Base-by-base conservation (phyloP, 306 rosid genomes). In the Pyrus betulifolia region DNA sequence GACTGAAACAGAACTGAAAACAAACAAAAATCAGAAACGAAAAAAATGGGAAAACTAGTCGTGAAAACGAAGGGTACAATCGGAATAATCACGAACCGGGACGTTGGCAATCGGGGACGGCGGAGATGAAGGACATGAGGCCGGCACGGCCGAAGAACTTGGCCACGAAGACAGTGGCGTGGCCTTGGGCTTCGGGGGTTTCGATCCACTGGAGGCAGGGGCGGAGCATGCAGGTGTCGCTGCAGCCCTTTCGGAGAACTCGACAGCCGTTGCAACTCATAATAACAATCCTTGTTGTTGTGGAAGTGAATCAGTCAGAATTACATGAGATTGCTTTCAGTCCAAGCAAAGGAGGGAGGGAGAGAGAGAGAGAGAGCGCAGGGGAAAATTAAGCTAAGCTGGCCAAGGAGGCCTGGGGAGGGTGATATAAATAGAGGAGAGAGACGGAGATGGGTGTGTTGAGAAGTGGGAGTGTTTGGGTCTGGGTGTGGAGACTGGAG, bases 261-360 rank as follows among this genome's bases (percentile, higher is more conserved):
- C 97, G 86, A 86, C 98, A 95, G 1, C 98, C 98, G 90, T 95
- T 92, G 92, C 98, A 95, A 71, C 98, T 95, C 98, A 95, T 94
- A 4, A 75, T 62, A 57, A 21, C 3, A 22, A 57, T n/a, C 62
- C 5, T 57, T n/a, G 5, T 57, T 21, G 14, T 60, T 60, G 66
- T 4, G 35, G 21, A 4, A 10, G 7, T 65, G 71, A 11, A 35
- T 1, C 40, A 3, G 69, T 25, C 30, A 3, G 21, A 62, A 61
- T 84, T 75, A 80, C 88, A 83, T 83, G 84, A 27, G 64, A 35
- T 82, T 45, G 45, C 87, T 75, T 83, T 58, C 59, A 54, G 51
- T 6, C 33, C 88, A 83, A 81, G 84, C 68, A 80, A 69, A 67
- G 61, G 46, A 17, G 30, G 33, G 59, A 14, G 66, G 25, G 59